Percentiles rank a stretch among this genome's conserved stretches.
Evolutionary conservation across 2,329 filamentous ascomycete species (phyloP).

Genomic region (Aspergillus pseudoglaucus): DNA sequence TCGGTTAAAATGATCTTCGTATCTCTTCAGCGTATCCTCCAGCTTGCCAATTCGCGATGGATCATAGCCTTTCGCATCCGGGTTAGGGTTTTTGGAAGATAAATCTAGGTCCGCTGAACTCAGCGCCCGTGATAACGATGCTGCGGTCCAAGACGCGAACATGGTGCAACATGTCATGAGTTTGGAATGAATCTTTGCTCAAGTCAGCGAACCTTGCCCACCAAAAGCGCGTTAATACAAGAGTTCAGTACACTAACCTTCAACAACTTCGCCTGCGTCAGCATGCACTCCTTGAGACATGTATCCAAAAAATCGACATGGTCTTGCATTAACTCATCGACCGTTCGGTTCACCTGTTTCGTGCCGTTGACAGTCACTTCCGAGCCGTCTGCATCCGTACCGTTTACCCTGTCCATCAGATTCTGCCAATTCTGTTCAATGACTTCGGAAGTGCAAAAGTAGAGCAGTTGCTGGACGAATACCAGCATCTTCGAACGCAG

Average conservation of each 20-base stretch:
- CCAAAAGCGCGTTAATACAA: not conserved
- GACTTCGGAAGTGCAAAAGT: slow-evolving; percentile 94
- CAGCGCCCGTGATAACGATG: slow-evolving; percentile 77
- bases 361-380: slow-evolving; percentile 33
- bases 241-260: slow-evolving; percentile 53
- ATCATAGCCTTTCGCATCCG: slow-evolving; percentile 46
- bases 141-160: slow-evolving; percentile 78
- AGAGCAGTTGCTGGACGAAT: slow-evolving; percentile 92
- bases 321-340: slow-evolving; percentile 97
- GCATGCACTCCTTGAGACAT: slow-evolving; percentile 97
- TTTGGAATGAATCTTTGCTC: slow-evolving; percentile 81
- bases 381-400: slow-evolving; percentile 41
- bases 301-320: slow-evolving; percentile 98
- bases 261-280: slow-evolving; percentile 91
- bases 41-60: slow-evolving; percentile 64
- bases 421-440: slow-evolving; percentile 97
- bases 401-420: slow-evolving; percentile 78
- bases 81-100: slow-evolving; percentile 22
- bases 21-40: slow-evolving; percentile 80
- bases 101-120: slow-evolving; percentile 78
- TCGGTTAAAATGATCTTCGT: slow-evolving; percentile 85
- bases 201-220: not conserved
- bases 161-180: slow-evolving; percentile 92
- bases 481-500: slow-evolving; percentile 89
- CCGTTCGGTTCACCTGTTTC: slow-evolving; percentile 62